Evolutionary conservation across 1,139 yeast genomes (phyloP), one percentile per base, ranked within the genome.

Genomic region (Nakaseomyces uthaithaninus): DNA sequence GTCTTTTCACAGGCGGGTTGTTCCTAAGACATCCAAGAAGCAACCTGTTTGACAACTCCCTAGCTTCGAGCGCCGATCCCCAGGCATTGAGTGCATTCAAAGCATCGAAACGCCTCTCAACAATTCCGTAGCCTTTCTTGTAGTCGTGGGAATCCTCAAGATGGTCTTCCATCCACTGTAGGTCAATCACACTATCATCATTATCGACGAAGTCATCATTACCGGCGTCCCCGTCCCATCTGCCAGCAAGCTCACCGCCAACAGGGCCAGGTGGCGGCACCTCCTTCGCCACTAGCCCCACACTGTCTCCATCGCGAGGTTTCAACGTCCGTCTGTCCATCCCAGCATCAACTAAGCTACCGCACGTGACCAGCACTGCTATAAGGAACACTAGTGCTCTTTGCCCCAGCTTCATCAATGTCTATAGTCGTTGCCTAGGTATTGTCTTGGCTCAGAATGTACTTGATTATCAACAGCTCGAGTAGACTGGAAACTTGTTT

Each of bases 1-100:
- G 49, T 8, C 63, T 57, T 11, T 77, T 62, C 0, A 94, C 89
- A 2, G 72, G 74, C 0, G 79, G 78, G 54, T 86, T 86, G 56
- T 86, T 86, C 52, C 94, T 70, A 40, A 85, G 65, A 3, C 80
- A 60, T 7, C 80, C 66, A 0, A 76, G 74, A 49, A 80, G 64
- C 34, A 77, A 65, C 48, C 81, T 62, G 31, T 72, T 67, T 1
- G 69, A 51, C 38, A 68, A 53, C 44, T 80, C 85, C 39, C 63
- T 64, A 8, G 69, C 46, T 3, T 49, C 41, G 4, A 44, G 19
- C 8, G 55, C 55, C 2, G 50, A 33, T 4, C 38, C 27, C 3
- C 43, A 41, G 33, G 48, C 40, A 2, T 55, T 37, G 2, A 42
- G 35, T 31, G 33, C 38, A 10, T 45, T 39, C 33, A 60, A 45